Base-by-base conservation (phyloP, 1,284 basidiomycete species). In the Cutaneotrichosporon spelunceum region DNA sequence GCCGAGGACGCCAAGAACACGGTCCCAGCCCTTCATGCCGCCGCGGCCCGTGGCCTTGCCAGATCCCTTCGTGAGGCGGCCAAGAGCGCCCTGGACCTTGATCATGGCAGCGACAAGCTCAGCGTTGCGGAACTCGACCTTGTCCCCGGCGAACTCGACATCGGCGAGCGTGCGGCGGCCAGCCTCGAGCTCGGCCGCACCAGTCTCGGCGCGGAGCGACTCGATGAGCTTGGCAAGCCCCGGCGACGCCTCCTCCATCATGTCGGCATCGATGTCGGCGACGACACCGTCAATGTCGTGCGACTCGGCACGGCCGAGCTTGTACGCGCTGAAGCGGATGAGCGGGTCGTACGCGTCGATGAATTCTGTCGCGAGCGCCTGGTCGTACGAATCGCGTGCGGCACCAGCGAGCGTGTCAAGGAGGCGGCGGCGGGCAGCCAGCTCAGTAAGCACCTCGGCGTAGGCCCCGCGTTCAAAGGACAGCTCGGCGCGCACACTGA, bases 281-380 rank as follows among this genome's bases (percentile, higher is more conserved):
- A 90, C 88, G 66, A 93, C 90, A 3, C 82, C 85, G 67, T 88
- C 87, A 49, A 93, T 83, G 76, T 94, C 91, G 78, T 94, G 92
- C 7, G 90, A 86, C 71, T 87, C 88, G 21, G 70, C 65, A 56
- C 78, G 68, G 16, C 80, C 81, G 29, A 95, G 83, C 73, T 93
- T 89, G 74, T 98, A 95, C 0, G 93, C 93, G 68, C 89, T 91
- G 79, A 93, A 90, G 55, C 95, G 84, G 64, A 98, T 91, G 78
- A 96, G 88, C 0, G 95, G 92, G 47, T 91, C 88, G 64, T 93
- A 87, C 64, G 89, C 87, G 74, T 98, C 94, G 21, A 88, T 84
- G 72, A 91, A 91, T 56, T 91, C 84, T 34, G 86, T 84, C 13
- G 92, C 90, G 6, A 98, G 84, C 0, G 94, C 95, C 78, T 96